Percentiles rank a stretch among this genome's conserved stretches.
These are phyloP conservation scores for Tagetes patula DNA, from an alignment of 129 eudicot genomes.

Conservation along the genomic window DNA sequence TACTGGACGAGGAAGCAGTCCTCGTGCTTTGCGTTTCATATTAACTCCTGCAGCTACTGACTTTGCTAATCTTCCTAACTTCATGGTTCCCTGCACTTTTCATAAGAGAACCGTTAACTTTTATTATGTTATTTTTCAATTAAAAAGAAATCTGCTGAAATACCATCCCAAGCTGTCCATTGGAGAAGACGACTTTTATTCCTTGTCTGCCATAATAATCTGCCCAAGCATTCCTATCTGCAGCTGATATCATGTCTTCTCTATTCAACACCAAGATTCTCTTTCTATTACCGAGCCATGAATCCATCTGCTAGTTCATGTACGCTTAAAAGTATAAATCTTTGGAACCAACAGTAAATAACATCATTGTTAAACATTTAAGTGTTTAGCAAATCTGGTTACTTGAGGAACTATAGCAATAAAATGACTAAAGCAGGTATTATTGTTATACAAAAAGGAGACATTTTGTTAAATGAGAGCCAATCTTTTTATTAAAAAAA, in stretches of 20 bases:
- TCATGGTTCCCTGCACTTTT: conserved; percentile 73
- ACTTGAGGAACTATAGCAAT: background rate
- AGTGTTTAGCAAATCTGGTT: background rate
- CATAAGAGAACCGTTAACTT: conserved; percentile 19
- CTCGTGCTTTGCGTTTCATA: conserved; percentile 76
- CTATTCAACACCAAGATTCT: conserved; percentile 88
- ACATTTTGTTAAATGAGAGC: background rate
- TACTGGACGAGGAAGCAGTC: conserved; percentile 95
- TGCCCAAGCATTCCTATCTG: conserved; percentile 95
- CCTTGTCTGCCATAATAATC: conserved; percentile 82
- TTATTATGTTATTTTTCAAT: background rate
- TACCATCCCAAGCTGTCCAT: conserved; percentile 97
- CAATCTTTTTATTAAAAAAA: background rate
- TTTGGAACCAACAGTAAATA: background rate
- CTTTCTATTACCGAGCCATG: conserved; percentile 89
- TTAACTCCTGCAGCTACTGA: conserved; percentile 81
- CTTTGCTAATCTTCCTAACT: conserved; percentile 83
- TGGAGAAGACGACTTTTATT: conserved; percentile 74
- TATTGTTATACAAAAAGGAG: background rate
- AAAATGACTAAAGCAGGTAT: background rate
- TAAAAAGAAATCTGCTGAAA: background rate
- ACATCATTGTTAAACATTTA: background rate
- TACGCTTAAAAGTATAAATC: conserved; percentile 1
- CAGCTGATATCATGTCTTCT: conserved; percentile 95
- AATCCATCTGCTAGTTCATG: conserved; percentile 71